phyloP scores from a whole-genome alignment of 1,284 basidiomycete species.

The Fomitopsis schrenkii region DNA sequence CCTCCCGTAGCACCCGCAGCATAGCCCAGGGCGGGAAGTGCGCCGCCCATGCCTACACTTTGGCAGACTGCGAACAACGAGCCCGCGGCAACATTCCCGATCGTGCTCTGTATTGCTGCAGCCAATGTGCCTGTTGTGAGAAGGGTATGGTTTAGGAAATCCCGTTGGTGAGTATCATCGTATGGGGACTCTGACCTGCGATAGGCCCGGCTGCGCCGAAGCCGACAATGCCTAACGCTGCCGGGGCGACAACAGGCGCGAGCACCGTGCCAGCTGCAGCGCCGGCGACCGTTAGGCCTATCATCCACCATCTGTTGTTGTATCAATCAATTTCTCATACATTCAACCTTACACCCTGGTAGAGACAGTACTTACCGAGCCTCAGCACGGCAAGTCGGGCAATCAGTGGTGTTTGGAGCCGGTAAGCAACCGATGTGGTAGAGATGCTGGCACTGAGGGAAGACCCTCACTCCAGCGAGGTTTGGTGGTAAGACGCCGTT shows the following conservation, averaged over 20 bases:
- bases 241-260: conserved; percentile 1
- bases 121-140: neutral
- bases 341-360: too few relatives aligned
- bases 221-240: conserved; percentile 1
- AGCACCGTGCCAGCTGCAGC: conserved; percentile 1
- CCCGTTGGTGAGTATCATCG: neutral
- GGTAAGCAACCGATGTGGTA: too few relatives aligned
- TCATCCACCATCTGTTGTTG: neutral
- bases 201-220: conserved; percentile 6
- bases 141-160: neutral
- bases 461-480: too few relatives aligned
- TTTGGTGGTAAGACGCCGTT: too few relatives aligned
- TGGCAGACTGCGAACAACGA: neutral
- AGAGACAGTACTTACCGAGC: too few relatives aligned
- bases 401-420: too few relatives aligned
- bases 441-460: too few relatives aligned
- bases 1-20: neutral
- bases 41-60: conserved; percentile 3
- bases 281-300: neutral
- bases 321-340: too few relatives aligned
- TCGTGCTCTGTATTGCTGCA: neutral
- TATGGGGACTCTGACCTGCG: neutral
- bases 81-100: conserved; percentile 3
- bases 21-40: neutral
- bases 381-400: too few relatives aligned